Evolutionary conservation across 2,329 filamentous ascomycete species (phyloP).

Genomic region (Gnomoniopsis smithogilvyi): DNA sequence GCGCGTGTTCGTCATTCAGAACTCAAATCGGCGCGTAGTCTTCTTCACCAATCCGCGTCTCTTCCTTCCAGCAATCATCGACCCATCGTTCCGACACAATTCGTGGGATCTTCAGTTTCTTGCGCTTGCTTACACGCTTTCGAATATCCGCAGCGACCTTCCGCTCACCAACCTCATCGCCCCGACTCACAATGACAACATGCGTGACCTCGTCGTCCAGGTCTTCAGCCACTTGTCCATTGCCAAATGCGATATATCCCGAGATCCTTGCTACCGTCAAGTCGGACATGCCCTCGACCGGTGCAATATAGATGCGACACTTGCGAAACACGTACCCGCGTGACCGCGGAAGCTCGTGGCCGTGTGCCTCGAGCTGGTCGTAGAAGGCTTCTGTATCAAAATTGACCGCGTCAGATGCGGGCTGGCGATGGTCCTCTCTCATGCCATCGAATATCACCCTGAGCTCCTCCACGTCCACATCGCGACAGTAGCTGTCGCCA

Average conservation of each 20-base stretch:
- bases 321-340: slow-evolving; percentile 51
- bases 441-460: slow-evolving; percentile 37
- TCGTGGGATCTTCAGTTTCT: slow-evolving; percentile 53
- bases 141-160: slow-evolving; percentile 42
- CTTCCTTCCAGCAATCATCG: slow-evolving; percentile 74
- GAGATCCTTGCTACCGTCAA: slow-evolving; percentile 41
- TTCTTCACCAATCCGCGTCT: slow-evolving; percentile 78
- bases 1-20: background rate
- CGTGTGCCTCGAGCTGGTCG: slow-evolving; percentile 52
- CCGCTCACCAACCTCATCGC: slow-evolving; percentile 35
- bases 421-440: slow-evolving; percentile 20
- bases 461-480: slow-evolving; percentile 38
- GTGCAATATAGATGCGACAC: slow-evolving; percentile 39
- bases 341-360: slow-evolving; percentile 49
- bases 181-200: slow-evolving; percentile 55
- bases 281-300: slow-evolving; percentile 27
- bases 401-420: slow-evolving; percentile 13
- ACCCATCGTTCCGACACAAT: slow-evolving; percentile 73
- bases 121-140: slow-evolving; percentile 40
- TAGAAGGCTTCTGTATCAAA: slow-evolving; percentile 48
- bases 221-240: slow-evolving; percentile 54
- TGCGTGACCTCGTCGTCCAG: slow-evolving; percentile 66
- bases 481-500: slow-evolving; percentile 78
- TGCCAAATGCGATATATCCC: slow-evolving; percentile 66
- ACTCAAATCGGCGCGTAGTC: slow-evolving; percentile 36